Evolutionary conservation across 345 rosid species (phyloP).

Genomic region (Camelina laxa): DNA sequence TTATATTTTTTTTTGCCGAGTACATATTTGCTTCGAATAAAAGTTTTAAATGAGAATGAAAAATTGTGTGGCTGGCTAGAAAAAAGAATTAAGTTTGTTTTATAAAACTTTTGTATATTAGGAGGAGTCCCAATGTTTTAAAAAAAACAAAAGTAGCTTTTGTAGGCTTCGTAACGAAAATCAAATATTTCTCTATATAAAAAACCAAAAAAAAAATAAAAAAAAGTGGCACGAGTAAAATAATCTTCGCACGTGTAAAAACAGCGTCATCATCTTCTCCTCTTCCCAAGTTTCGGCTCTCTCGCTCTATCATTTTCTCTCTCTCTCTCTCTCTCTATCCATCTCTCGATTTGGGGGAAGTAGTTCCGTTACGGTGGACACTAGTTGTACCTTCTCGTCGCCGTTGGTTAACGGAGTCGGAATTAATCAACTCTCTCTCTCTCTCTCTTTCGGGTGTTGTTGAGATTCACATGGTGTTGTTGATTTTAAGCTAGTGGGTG

Average conservation of each 20-base stretch:
- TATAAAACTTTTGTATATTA: too few relatives aligned
- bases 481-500: not conserved
- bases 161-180: slow-evolving; percentile 7
- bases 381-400: not conserved
- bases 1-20: too few relatives aligned
- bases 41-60: too few relatives aligned
- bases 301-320: not conserved
- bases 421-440: not conserved
- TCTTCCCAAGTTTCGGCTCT: slow-evolving; percentile 42
- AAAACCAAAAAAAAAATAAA: not conserved
- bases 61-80: too few relatives aligned
- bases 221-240: slow-evolving; percentile 13
- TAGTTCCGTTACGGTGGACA: slow-evolving; percentile 36
- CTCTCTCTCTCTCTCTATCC: not conserved
- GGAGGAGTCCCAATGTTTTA: too few relatives aligned
- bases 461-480: slow-evolving; percentile 9
- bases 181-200: not conserved
- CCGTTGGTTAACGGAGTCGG: slow-evolving; percentile 22
- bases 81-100: too few relatives aligned
- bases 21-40: too few relatives aligned
- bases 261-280: slow-evolving; percentile 45
- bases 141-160: too few relatives aligned
- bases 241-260: slow-evolving; percentile 31
- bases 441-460: not conserved
- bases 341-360: slow-evolving; percentile 30